These are phyloP conservation scores for Rhinocladiella similis DNA, from an alignment of 2,329 filamentous ascomycete genomes.

Conservation along the genomic window DNA sequence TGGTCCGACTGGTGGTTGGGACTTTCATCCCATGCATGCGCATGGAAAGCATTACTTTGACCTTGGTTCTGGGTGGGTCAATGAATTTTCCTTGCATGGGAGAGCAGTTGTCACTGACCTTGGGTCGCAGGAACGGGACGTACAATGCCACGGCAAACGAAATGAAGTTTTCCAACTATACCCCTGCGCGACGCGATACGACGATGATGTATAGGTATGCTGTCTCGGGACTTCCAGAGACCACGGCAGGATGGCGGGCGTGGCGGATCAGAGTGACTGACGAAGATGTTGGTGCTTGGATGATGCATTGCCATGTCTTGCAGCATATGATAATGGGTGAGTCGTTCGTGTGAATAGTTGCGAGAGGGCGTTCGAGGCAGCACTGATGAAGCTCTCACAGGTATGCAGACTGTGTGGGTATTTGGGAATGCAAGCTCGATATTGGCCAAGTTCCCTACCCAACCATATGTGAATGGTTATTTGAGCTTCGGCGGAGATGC, in stretches of 20 bases:
- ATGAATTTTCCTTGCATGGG: not conserved
- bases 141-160: conserved; percentile 48
- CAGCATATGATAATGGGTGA: conserved; percentile 52
- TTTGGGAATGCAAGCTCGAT: conserved; percentile 47
- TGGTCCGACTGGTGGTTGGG: conserved; percentile 33
- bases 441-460: conserved; percentile 31
- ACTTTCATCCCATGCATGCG: conserved; percentile 48
- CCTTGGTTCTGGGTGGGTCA: conserved; percentile 41
- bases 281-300: conserved; percentile 49
- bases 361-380: too few species aligned
- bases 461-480: conserved; percentile 42
- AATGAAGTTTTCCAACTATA: conserved; percentile 35
- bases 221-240: conserved; percentile 39
- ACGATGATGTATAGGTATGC: conserved; percentile 60
- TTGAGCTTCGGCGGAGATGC: conserved; percentile 46
- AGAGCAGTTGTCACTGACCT: not conserved
- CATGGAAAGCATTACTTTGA: conserved; percentile 51
- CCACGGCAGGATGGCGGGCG: conserved; percentile 58
- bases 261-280: conserved; percentile 58
- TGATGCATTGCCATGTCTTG: conserved; percentile 52
- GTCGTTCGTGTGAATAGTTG: conserved; percentile 15
- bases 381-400: not conserved
- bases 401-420: conserved; percentile 40
- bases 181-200: conserved; percentile 46
- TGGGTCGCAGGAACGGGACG: conserved; percentile 36